Conservation (phyloP, 257 asterid genomes). For the Dorcoceras hygrometricum region DNA sequence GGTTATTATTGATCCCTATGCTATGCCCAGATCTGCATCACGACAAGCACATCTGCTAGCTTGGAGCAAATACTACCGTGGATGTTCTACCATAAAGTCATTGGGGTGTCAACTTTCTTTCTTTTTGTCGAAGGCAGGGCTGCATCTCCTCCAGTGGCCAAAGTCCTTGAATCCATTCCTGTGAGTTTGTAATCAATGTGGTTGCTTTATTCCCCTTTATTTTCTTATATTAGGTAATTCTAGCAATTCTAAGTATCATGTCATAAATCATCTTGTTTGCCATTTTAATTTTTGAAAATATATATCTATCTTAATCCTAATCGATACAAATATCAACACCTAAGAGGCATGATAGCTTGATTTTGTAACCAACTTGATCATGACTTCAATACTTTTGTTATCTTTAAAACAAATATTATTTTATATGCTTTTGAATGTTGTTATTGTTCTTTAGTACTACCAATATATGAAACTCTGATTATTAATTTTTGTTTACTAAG, state of each 20-base stretch:
- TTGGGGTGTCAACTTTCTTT: slow-evolving; percentile 71
- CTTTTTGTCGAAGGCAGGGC: slow-evolving; percentile 87
- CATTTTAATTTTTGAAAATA: not conserved
- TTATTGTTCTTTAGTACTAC: too few relatives aligned
- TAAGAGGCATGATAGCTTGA: not conserved
- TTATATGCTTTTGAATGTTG: too few relatives aligned
- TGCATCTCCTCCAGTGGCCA: slow-evolving; percentile 65
- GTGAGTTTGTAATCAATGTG: slow-evolving; percentile 41
- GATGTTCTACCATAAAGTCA: slow-evolving; percentile 82
- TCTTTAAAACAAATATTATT: too few relatives aligned
- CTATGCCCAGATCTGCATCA: slow-evolving; percentile 57
- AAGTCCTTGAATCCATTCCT: slow-evolving; percentile 75
- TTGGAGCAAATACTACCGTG: slow-evolving; percentile 83
- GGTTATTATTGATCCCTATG: slow-evolving; percentile 12
- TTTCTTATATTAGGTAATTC: slow-evolving; percentile 5
- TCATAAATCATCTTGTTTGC: not conserved
- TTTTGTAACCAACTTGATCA: not conserved
- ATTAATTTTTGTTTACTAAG: too few relatives aligned
- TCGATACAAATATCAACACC: not conserved
- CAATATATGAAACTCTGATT: too few relatives aligned
- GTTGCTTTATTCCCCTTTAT: slow-evolving; percentile 6
- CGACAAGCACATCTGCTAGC: slow-evolving; percentile 78
- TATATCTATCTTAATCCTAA: not conserved
- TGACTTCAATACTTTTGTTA: not conserved
- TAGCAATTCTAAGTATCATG: not conserved